Base-by-base conservation (phyloP, 768 basidiomycete species). In the Polyporus arcularius region DNA sequence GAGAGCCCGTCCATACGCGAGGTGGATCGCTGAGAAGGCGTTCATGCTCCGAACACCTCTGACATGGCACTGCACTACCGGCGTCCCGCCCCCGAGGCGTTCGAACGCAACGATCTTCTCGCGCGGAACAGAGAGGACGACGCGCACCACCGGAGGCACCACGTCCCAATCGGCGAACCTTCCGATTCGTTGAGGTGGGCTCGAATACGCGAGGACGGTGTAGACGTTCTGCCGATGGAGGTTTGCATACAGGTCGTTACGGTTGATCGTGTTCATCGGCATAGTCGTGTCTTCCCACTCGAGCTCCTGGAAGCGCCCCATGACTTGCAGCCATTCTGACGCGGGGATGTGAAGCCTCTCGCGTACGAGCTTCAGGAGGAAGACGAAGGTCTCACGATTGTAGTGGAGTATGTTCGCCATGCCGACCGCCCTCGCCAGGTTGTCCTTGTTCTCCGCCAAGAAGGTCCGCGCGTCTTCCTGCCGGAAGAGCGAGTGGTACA, bases 241-340 rank as follows among this genome's bases (percentile, higher is more conserved):
- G 15, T 80, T 75, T 14, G 73, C 66, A 50, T 74, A 79, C 49
- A 86, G 67, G 41, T 86, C 84, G 57, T 84, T 81, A 58, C 76
- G 75, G 58, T 76, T 71, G 48, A 72, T 67, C 26, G 62, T 69
- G 32, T 63, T 72, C 50, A 73, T 63, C 11, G 70, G 58, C 42
- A 72, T 61, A n/a, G 57, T 58, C n/a, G 30, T 21, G 57, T 75
- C 71, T 52, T 67, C 47, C 14, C 3, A 9, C 40, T 64, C 42
- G 73, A 75, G 65, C 14, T 60, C 50, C 15, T 74, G 60, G 57
- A 78, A 76, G 41, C 51, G 59, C 8, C 65, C 63, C 74, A 88
- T 77, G 10, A 75, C 70, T 28, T 70, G 57, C 0, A 32, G 52
- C 87, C 86, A 88, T 47, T 79, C 71, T 3, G 66, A 68, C 4